A percentile compares a stretch with the other conserved stretches of the same genome.
Evolutionary conservation across 306 rosid genomes (phyloP).

Genomic region (Benincasa hispida): DNA sequence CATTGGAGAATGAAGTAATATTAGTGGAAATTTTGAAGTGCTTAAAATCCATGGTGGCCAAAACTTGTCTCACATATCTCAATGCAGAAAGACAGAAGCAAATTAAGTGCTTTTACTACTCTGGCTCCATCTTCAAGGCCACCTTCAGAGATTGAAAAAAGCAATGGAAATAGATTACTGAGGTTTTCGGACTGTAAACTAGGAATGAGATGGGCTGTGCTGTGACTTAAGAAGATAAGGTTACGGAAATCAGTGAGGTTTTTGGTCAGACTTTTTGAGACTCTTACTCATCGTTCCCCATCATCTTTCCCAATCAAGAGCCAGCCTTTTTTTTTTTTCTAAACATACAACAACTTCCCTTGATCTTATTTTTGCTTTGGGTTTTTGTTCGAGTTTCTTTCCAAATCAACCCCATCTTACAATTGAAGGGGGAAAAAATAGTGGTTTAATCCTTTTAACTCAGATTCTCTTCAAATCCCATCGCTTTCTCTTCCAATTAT

Average conservation of each 20-base stretch:
- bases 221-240: slow-evolving; percentile 37
- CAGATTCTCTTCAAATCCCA: slow-evolving; percentile 35
- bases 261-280: slow-evolving; percentile 12
- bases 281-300: slow-evolving; percentile 20
- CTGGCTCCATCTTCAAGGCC: slow-evolving; percentile 5
- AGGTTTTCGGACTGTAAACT: not conserved
- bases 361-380: not conserved
- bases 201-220: slow-evolving; percentile 16
- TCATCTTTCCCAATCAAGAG: slow-evolving; percentile 38
- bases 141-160: not conserved
- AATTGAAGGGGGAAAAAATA: not conserved
- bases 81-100: not conserved
- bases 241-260: slow-evolving; percentile 34
- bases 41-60: not conserved
- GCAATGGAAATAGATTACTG: slow-evolving; percentile 5
- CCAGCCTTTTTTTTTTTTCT: slow-evolving; percentile 31
- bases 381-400: slow-evolving; percentile 7
- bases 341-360: not conserved
- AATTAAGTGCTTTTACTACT: slow-evolving; percentile 3
- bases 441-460: slow-evolving; percentile 15
- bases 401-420: slow-evolving; percentile 8
- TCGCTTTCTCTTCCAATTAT: slow-evolving; percentile 24
- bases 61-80: slow-evolving; percentile 3
- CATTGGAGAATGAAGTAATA: not conserved
- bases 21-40: not conserved